phyloP scores from a whole-genome alignment of 1,284 basidiomycete species.

The Microbotryomycetes sp. region DNA sequence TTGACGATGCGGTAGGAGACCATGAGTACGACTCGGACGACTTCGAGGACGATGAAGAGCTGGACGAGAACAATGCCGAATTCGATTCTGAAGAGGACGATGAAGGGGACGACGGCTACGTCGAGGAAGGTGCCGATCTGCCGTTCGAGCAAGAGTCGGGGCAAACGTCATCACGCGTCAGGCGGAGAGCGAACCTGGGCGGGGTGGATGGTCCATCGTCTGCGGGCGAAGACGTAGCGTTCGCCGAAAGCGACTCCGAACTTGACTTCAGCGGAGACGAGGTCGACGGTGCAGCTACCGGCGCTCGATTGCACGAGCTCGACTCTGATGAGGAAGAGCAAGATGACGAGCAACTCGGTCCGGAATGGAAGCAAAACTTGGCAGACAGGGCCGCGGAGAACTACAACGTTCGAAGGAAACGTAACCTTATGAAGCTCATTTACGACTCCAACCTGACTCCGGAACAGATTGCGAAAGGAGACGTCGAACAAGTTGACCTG shows the following conservation, averaged over 20 bases:
- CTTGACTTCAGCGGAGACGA: conserved; percentile 9
- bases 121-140: conserved; percentile 9
- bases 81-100: conserved; percentile 32
- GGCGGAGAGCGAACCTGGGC: background rate
- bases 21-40: conserved; percentile 40
- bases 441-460: conserved; percentile 65
- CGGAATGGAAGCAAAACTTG: conserved; percentile 73
- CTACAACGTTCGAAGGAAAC: conserved; percentile 48
- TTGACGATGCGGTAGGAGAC: conserved; percentile 48
- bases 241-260: conserved; percentile 20
- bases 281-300: conserved; percentile 7
- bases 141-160: background rate
- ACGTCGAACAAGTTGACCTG: conserved; percentile 30
- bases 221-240: background rate
- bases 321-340: conserved; percentile 31
- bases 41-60: conserved; percentile 37
- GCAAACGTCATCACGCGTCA: background rate
- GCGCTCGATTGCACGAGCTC: conserved; percentile 15
- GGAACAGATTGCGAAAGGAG: conserved; percentile 57
- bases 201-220: background rate
- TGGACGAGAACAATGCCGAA: conserved; percentile 45
- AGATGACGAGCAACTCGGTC: conserved; percentile 45
- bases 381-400: conserved; percentile 53
- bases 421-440: conserved; percentile 79
- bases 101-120: conserved; percentile 31